phyloP scores from a whole-genome alignment of 805 yeast genomes.

The Starmerella khaoyaiensis region DNA sequence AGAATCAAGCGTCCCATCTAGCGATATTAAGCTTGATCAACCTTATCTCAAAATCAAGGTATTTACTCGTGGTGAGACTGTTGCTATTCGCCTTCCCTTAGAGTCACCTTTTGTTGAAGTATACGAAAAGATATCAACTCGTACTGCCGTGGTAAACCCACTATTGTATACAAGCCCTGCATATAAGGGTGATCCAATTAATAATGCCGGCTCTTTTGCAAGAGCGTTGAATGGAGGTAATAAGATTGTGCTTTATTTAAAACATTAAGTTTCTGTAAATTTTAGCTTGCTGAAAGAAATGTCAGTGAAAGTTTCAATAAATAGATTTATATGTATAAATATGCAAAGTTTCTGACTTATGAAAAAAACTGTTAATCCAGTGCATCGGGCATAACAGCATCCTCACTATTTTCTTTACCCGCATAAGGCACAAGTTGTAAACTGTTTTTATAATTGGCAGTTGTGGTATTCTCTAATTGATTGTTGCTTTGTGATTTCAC shows the following conservation, averaged over 20 bases:
- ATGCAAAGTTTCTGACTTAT: not conserved
- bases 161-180: slow-evolving; percentile 24
- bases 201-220: slow-evolving; percentile 24
- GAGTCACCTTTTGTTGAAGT: slow-evolving; percentile 25
- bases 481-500: too few relatives aligned
- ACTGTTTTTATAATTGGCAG: too few relatives aligned
- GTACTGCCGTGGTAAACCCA: slow-evolving; percentile 24
- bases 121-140: slow-evolving; percentile 25
- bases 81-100: slow-evolving; percentile 31
- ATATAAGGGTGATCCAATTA: slow-evolving; percentile 21
- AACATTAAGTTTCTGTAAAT: not conserved
- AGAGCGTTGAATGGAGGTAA: slow-evolving; percentile 23
- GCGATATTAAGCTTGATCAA: slow-evolving; percentile 1
- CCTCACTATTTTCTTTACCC: too few relatives aligned
- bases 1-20: not conserved
- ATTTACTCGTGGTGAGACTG: slow-evolving; percentile 28
- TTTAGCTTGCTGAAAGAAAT: not conserved
- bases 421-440: too few relatives aligned
- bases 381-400: too few relatives aligned
- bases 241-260: slow-evolving; percentile 25
- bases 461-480: too few relatives aligned
- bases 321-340: not conserved
- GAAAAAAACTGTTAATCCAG: too few relatives aligned
- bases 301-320: too few relatives aligned
- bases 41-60: slow-evolving; percentile 29